A percentile compares a stretch with the other conserved stretches of the same genome.
phyloP scores from a whole-genome alignment of 352 stramenopile species.

The Globisporangium barbulae region DNA sequence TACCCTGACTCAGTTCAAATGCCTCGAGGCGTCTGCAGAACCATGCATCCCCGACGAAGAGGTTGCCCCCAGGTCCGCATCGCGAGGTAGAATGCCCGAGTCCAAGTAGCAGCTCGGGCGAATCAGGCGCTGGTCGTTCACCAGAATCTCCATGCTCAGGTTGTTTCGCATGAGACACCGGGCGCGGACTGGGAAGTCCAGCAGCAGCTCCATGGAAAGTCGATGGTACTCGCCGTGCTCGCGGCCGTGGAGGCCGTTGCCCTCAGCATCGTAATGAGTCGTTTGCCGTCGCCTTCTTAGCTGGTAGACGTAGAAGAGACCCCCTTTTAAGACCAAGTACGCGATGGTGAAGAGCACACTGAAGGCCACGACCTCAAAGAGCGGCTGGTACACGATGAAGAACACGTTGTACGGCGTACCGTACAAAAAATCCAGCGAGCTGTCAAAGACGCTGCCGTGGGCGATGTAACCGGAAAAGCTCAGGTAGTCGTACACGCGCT shows the following conservation, averaged over 20 bases:
- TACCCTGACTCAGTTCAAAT: background rate
- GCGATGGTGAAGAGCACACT: conserved; percentile 4
- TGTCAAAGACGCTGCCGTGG: conserved; percentile 22
- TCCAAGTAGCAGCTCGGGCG: conserved; percentile 17
- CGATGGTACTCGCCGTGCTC: conserved; percentile 17
- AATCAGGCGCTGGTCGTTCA: conserved; percentile 9
- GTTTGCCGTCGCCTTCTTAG: background rate
- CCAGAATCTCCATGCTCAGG: conserved; percentile 17
- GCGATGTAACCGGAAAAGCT: conserved; percentile 18
- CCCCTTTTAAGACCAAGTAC: conserved; percentile 10
- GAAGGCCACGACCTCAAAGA: conserved; percentile 13
- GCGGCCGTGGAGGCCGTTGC: conserved; percentile 2
- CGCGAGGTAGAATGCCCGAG: conserved; percentile 12
- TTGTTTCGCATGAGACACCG: conserved; percentile 13
- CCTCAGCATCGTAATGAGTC: background rate
- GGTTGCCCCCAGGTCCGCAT: background rate
- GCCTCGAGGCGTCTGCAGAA: background rate
- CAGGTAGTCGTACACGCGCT: conserved; percentile 21
- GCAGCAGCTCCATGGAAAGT: conserved; percentile 14
- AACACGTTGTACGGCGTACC: conserved; percentile 14
- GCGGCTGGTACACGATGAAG: conserved; percentile 18
- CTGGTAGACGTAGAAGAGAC: background rate
- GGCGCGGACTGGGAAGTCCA: conserved; percentile 15
- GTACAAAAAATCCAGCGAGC: conserved; percentile 14
- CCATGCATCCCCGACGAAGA: background rate